Evolutionary conservation across 2,329 filamentous ascomycete species (phyloP), one percentile per base, ranked within the genome.

Genomic region (Calcarisporium arbuscula): DNA sequence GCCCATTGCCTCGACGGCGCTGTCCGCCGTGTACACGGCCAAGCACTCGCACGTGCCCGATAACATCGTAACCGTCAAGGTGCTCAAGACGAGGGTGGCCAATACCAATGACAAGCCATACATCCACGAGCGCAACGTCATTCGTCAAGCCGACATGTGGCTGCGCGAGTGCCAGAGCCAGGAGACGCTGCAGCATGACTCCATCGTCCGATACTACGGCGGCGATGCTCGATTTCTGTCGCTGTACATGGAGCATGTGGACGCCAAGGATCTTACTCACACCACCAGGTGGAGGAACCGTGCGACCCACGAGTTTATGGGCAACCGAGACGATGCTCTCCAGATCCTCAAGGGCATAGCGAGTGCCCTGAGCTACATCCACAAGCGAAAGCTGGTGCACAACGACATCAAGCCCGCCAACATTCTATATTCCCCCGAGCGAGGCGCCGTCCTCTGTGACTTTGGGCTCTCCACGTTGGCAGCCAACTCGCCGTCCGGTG

Each of bases 351-450:
- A 60, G 19, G 72, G 77, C 48, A 74, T 75, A 33, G 56, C 68
- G 15, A 60, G 65, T 40, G 74, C 72, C 3, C 56, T 79, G 28
- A 59, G 67, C 49, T 77, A 77, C 50, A 62, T 79, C 21, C 74
- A 79, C 52, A 58, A 59, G 31, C 65, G 67, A 36, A 61, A 62
- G 35, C 57, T 72, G 16, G 68, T 76, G 10, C 74, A 79, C 54
- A 79, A 78, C 53, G 74, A 79, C 51, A 74, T 78, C 54, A 78
- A 78, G 51, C 74, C 74, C 2, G 70, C 67, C 43, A 79, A 78
- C 41, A 77, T 78, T 35, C 57, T 79, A 20, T 79, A 77, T 54
- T 76, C 72, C 11, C 62, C 62, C 19, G 70, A 76, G 25, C 65
- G 72, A 9, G 74, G 74, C 6, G 74, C 72, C 21, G 71, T 77